Evolutionary conservation across 179 eudicot species (phyloP), one percentile per base, ranked within the genome.

Genomic region (Actinidia arguta): DNA sequence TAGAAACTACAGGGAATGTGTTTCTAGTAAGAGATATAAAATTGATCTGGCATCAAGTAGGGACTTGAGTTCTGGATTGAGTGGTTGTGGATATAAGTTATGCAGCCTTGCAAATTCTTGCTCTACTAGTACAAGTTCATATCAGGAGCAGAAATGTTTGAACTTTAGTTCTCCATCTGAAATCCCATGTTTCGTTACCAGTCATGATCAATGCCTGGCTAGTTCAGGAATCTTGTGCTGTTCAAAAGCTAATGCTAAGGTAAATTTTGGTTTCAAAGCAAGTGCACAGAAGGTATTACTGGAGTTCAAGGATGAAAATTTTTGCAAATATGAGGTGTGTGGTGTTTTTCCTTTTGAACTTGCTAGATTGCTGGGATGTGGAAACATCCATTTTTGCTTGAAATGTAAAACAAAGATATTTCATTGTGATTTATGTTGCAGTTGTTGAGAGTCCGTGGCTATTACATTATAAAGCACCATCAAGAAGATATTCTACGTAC

Each of bases 261-360:
- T 73, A 75, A 72, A 59, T 56, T 81, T 82, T 79, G 74, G 71
- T 69, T 59, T 48, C 79, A 85, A 81, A 78, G 70, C 84, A 56
- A 81, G 61, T 78, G 81, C 63, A 69, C 87, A 83, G 69, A 95
- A 82, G 83, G 79, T 92, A 76, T 85, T 96, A 67, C 86, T 96
- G 85, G 97, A 96, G 88, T 95, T 95, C 81, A 82, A 58, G 78
- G 85, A 89, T 67, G 90, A 90, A 77, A 86, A 82, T 83, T 83
- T 92, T 80, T 84, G 80, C 88, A 89, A 87, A 86, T 91, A 87
- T 83, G 86, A 93, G 98, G 99, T 95, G 17, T 68, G 76, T 83
- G 64, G 61, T 66, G 3, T 44, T 42, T 66, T 61, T 85, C 76
- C 22, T 66, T 27, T 56, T 78, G 1, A 73, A 16, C 36, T 73